A percentile compares a stretch with the other conserved stretches of the same genome.
phyloP scores from a whole-genome alignment of 1,139 yeast species.

The Suhomyces anneliseae region DNA sequence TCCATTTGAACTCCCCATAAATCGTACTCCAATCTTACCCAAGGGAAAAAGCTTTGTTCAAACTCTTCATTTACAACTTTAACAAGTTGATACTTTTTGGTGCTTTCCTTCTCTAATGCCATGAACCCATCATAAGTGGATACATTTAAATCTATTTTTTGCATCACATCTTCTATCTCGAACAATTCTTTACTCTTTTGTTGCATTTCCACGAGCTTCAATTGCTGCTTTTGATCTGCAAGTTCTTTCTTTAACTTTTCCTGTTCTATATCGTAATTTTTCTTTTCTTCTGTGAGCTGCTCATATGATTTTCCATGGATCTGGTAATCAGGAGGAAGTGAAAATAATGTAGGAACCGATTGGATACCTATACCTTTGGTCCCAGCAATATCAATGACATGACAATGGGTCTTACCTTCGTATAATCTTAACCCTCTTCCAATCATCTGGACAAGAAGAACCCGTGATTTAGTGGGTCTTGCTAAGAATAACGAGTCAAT shows the following conservation, averaged over 20 bases:
- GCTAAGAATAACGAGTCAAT: conserved; percentile 79
- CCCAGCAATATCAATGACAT: conserved; percentile 76
- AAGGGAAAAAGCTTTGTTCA: conserved; percentile 16
- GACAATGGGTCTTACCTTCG: conserved; percentile 63
- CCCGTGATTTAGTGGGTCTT: conserved; percentile 77
- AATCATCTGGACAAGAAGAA: conserved; percentile 79
- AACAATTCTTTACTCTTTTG: conserved; percentile 11
- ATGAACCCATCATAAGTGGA: conserved; percentile 35
- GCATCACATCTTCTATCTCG: conserved; percentile 17
- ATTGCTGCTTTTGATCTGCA: conserved; percentile 18
- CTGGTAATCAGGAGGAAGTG: conserved; percentile 30
- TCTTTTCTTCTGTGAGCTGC: conserved; percentile 28
- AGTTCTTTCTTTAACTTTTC: conserved; percentile 14
- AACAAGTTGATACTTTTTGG: conserved; percentile 13
- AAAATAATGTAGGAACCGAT: conserved; percentile 61
- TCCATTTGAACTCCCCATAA: conserved; percentile 32
- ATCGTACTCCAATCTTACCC: conserved; percentile 34
- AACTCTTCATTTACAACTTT: conserved; percentile 18
- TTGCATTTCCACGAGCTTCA: conserved; percentile 15
- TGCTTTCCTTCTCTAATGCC: conserved; percentile 20
- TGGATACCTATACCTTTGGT: conserved; percentile 58
- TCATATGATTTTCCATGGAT: conserved; percentile 29
- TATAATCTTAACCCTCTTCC: conserved; percentile 82
- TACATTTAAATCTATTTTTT: conserved; percentile 21
- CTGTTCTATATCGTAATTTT: conserved; percentile 15